Base-by-base conservation (phyloP, 78 protist genomes). In the Anaeramoeba flamelloides region DNA sequence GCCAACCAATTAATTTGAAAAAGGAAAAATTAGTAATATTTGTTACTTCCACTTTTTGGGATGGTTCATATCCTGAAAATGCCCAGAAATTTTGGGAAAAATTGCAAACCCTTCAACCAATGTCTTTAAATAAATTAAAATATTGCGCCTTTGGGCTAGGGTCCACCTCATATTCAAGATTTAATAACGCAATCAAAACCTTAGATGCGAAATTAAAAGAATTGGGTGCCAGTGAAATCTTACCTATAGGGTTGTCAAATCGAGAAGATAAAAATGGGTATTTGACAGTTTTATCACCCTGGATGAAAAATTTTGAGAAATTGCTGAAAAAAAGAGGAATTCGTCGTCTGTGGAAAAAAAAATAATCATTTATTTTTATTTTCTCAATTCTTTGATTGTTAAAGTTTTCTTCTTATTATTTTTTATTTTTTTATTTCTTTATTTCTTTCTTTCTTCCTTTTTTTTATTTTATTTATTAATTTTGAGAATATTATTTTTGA, bases 61-160 rank as follows among this genome's bases (percentile, higher is more conserved):
- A 36, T 39, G 86, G 86, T 36, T 80, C 78, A 36, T 38, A 37
- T 3, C 82, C 83, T 76, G 86, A 37, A 38, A 78, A 36, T 39
- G 86, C 79, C 8, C 30, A 30, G 2, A 31, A n/a, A n/a, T 2
- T 83, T 32, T 83, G 41, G 79, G 64, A 78, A 34, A 31, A 22
- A 30, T 76, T 83, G 53, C 38, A 77, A 39, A 36, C 74, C 2
- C 2, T 17, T 1, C n/a, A 2, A 74, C n/a, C n/a, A n/a, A 34
- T 34, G n/a, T 3, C 3, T 31, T 8, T 69, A 40, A 74, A 8
- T 32, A 12, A 17, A n/a, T 33, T 8, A 80, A 3, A 39, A 31
- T 36, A 79, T 74, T 80, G 64, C 2, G 74, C 77, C 3, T 83
- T 83, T 37, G 86, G 86, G 39, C 12, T 83, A 4, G 86, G 86